Evolutionary conservation across 257 asterid genomes (phyloP).

Genomic region (Ophiorrhiza pumila): DNA sequence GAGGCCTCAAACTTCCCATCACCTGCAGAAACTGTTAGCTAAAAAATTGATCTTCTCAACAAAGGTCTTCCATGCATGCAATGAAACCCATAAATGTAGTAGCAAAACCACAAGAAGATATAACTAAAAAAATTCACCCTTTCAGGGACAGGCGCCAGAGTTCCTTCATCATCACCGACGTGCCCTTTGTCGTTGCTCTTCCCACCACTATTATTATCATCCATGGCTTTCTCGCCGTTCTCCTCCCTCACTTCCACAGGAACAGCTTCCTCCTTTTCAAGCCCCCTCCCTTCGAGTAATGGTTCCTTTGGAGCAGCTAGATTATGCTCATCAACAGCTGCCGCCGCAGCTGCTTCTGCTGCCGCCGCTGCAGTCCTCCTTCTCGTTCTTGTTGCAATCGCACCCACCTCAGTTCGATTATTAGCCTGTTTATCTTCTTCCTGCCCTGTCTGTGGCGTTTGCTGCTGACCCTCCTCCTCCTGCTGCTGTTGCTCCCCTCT

Average conservation of each 20-base stretch:
- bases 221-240: constrained; percentile 54
- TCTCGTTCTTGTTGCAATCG: constrained; percentile 58
- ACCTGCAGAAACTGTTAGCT: neutral
- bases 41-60: neutral
- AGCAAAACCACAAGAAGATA: neutral
- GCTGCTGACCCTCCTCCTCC: constrained; percentile 22
- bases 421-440: neutral
- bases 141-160: constrained; percentile 57
- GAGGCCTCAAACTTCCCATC: neutral
- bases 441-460: constrained; percentile 23
- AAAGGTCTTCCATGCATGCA: constrained; percentile 1
- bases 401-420: constrained; percentile 39
- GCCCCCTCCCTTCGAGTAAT: constrained; percentile 34
- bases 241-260: constrained; percentile 31
- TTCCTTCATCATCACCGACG: constrained; percentile 61
- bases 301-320: constrained; percentile 37
- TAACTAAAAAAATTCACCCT: constrained; percentile 35
- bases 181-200: constrained; percentile 47
- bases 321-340: constrained; percentile 33
- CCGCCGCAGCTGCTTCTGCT: constrained; percentile 30
- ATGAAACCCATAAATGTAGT: neutral
- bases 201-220: constrained; percentile 45
- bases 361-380: constrained; percentile 57
- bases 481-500: constrained; percentile 24
- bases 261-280: constrained; percentile 26